Base-by-base conservation (phyloP, 768 basidiomycete species). In the Amanita thiersii region DNA sequence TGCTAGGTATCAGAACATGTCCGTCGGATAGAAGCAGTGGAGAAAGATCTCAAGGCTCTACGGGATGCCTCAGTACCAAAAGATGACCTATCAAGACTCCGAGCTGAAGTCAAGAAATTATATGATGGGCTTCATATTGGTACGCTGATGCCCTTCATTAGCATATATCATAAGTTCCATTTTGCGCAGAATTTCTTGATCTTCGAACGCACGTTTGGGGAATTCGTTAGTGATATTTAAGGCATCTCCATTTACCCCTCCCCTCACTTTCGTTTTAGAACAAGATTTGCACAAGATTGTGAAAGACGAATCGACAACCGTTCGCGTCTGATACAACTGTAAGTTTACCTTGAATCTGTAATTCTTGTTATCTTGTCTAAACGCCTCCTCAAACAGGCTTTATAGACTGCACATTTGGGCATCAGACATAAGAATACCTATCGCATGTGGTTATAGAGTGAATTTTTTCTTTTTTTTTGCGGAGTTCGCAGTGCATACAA, bases 61-160 rank as follows among this genome's bases (percentile, higher is more conserved):
- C 67, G 72, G 5, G 75, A 79, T 37, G 61, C 66, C 14, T 72
- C 83, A 2, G 73, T 85, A 5, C 72, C 71, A 21, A 92, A 89
- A 60, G 90, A 91, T 30, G 92, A 96, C 49, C 64, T 89, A 24
- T 72, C 78, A 17, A 72, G 77, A 44, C 63, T 89, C 5, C 68
- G 91, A 45, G 74, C 75, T 8, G 92, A 96, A 58, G 72, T 81
- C 47, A 93, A 92, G 75, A 90, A 89, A 57, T 58, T 90, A 12
- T 87, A 89, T 44, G 86, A 88, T 49, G 84, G 85, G 2, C 66
- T 90, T 32, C 84, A 88, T 51, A 72, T 88, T 51, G 86, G 86
- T 81, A 45, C 68, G 15, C 4, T 11, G 10, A 8, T 17, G 24
- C 14, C 11, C 14, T 36, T 21, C 24, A 19, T 3, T 14, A 18